phyloP scores from a whole-genome alignment of 176 grass and related monocot genomes.

The Carex scoparia region DNA sequence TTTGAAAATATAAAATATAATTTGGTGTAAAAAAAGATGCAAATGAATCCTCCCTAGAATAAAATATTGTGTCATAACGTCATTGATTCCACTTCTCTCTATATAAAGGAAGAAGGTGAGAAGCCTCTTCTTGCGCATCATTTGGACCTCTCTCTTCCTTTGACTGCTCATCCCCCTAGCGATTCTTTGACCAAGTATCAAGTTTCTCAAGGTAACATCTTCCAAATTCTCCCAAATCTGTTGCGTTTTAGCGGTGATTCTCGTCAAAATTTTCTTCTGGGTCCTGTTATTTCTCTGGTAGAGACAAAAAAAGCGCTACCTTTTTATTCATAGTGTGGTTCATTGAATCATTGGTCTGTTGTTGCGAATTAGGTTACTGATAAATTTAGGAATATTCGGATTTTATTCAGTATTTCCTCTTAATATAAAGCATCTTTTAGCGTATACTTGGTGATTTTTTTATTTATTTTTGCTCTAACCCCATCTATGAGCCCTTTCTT shows the following conservation, averaged over 20 bases:
- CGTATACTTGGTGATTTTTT: not conserved
- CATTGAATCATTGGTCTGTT: not conserved
- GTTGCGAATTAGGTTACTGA: slow-evolving; percentile 1
- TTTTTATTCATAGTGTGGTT: not conserved
- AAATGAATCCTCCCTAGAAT: too few species aligned
- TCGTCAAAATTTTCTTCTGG: not conserved
- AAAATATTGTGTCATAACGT: not conserved
- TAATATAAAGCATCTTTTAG: not conserved
- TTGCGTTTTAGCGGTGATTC: not conserved
- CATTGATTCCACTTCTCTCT: not conserved
- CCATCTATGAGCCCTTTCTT: not conserved
- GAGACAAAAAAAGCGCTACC: not conserved
- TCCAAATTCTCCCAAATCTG: not conserved
- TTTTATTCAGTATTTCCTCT: not conserved
- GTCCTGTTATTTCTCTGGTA: not conserved
- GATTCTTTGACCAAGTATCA: slow-evolving; percentile 1
- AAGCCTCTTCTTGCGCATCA: not conserved
- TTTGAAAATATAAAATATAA: too few species aligned
- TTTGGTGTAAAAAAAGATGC: too few species aligned
- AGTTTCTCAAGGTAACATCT: slow-evolving; percentile 5
- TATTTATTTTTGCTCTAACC: not conserved
- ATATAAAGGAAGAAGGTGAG: slow-evolving; percentile 29
- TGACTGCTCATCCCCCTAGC: not conserved
- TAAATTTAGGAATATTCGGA: not conserved
- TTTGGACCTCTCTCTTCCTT: not conserved